Evolutionary conservation across 768 basidiomycete species (phyloP).

Genomic region (Kwoniella pini): DNA sequence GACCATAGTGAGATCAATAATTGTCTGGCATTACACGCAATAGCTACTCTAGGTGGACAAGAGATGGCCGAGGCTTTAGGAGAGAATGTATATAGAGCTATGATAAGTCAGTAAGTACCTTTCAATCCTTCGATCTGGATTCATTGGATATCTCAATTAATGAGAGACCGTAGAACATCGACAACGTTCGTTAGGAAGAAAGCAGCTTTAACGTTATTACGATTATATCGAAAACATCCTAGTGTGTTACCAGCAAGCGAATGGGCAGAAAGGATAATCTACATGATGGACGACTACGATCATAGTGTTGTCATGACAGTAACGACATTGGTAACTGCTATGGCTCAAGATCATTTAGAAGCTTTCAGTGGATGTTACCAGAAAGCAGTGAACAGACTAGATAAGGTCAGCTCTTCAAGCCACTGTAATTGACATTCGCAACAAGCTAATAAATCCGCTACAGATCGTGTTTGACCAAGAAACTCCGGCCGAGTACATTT

Average conservation of each 20-base stretch:
- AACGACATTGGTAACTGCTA: constrained; percentile 85
- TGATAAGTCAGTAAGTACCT: constrained; percentile 86
- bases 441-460: constrained; percentile 44
- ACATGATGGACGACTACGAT: constrained; percentile 92
- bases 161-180: constrained; percentile 71
- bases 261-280: constrained; percentile 92
- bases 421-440: background rate
- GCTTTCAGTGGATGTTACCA: constrained; percentile 90
- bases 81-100: constrained; percentile 87
- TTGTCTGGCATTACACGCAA: constrained; percentile 94
- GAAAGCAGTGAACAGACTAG: constrained; percentile 86
- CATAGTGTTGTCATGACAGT: constrained; percentile 92
- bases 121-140: background rate
- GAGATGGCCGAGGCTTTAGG: constrained; percentile 97
- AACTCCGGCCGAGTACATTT: constrained; percentile 83
- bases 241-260: constrained; percentile 89
- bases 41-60: constrained; percentile 94
- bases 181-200: constrained; percentile 97
- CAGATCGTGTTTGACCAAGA: constrained; percentile 86
- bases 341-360: constrained; percentile 91
- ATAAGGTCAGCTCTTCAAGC: constrained; percentile 62
- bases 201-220: constrained; percentile 86
- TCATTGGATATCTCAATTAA: background rate
- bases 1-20: constrained; percentile 93
- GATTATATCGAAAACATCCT: constrained; percentile 93